Conservation (phyloP, 441 rosid genomes). For the Kokia cookei region DNA sequence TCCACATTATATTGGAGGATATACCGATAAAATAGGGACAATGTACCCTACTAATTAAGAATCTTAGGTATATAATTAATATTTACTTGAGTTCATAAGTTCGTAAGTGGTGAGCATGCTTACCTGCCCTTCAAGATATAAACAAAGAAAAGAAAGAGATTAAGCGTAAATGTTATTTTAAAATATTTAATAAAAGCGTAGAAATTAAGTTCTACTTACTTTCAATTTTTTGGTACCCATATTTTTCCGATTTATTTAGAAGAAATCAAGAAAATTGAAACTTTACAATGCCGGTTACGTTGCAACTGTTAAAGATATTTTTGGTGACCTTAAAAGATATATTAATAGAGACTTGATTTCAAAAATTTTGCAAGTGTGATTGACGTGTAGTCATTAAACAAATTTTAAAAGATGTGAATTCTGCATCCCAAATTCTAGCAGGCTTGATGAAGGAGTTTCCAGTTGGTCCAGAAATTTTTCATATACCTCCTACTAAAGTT, state of each 20-base stretch:
- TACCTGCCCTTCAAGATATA: not conserved
- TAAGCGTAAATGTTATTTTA: too few relatives aligned
- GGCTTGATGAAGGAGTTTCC: too few relatives aligned
- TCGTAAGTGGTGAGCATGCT: not conserved
- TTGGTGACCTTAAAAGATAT: too few relatives aligned
- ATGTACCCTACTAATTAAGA: not conserved
- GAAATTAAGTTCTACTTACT: not conserved
- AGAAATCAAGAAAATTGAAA: not conserved
- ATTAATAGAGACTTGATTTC: too few relatives aligned
- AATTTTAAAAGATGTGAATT: too few relatives aligned
- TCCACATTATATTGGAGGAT: not conserved
- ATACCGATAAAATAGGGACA: not conserved
- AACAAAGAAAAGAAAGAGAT: not conserved
- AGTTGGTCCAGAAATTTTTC: too few relatives aligned
- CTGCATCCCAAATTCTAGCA: too few relatives aligned
- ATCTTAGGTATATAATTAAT: not conserved
- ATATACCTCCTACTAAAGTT: too few relatives aligned
- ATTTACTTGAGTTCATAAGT: not conserved
- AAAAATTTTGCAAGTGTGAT: too few relatives aligned
- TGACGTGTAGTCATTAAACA: too few relatives aligned
- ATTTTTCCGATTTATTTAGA: not conserved
- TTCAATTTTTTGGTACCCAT: not conserved
- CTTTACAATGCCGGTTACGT: not conserved
- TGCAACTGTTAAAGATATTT: too few relatives aligned
- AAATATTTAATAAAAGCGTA: not conserved